Conservation (phyloP, 2,329 filamentous ascomycete species). For the Pseudogymnoascus sp. region DNA sequence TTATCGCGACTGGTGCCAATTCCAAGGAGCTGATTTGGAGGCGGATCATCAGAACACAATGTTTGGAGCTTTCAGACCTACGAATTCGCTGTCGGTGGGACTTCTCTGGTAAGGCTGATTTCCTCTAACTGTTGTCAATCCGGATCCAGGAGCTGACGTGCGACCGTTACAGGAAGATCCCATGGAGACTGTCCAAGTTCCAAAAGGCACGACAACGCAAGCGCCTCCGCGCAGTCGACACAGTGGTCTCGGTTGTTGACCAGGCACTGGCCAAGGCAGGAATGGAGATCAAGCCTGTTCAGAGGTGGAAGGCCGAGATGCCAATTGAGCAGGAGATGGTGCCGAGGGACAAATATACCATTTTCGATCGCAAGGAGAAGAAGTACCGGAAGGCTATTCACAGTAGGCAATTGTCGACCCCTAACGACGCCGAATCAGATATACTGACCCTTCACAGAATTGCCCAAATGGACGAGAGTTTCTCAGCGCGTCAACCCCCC, state of each 20-base stretch:
- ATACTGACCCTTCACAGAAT: constrained; percentile 43
- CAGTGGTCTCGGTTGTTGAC: constrained; percentile 76
- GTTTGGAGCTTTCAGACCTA: constrained; percentile 78
- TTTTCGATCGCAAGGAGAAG: constrained; percentile 95
- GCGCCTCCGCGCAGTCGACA: constrained; percentile 78
- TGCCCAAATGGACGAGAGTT: constrained; percentile 91
- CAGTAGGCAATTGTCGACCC: constrained; percentile 55
- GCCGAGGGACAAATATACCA: constrained; percentile 92
- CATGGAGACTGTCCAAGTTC: constrained; percentile 86
- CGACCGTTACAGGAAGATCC: constrained; percentile 65
- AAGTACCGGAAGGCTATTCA: constrained; percentile 95
- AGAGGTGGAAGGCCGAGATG: constrained; percentile 94
- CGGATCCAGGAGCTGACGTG: constrained; percentile 16
- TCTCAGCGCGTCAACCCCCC: constrained; percentile 91
- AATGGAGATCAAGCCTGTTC: constrained; percentile 65
- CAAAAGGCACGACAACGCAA: constrained; percentile 84
- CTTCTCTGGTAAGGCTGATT: constrained; percentile 62
- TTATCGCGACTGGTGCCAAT: constrained; percentile 5
- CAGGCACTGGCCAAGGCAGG: constrained; percentile 68
- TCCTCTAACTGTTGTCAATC: constrained; percentile 9
- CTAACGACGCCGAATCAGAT: constrained; percentile 10
- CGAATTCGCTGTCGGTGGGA: constrained; percentile 68
- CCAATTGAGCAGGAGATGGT: constrained; percentile 93
- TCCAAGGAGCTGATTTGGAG: neutral
- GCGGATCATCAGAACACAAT: constrained; percentile 41